A percentile compares a stretch with the other conserved stretches of the same genome.
Conservation (phyloP, 768 basidiomycete species). For the Rhodotorula babjevae region DNA sequence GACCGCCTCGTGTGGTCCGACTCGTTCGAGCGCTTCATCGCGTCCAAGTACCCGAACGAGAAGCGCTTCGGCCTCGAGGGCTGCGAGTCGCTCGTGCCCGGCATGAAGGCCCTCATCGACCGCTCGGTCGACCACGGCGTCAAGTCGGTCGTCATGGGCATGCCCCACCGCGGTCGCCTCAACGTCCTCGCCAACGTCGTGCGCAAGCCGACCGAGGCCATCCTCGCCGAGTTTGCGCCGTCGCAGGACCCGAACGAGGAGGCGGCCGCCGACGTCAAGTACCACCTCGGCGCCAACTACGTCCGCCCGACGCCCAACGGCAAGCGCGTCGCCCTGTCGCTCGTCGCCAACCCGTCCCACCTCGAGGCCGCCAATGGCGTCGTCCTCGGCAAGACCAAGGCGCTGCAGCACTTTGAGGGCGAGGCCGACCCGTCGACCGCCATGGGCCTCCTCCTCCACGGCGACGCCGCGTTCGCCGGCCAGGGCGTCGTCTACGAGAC, state of each 20-base stretch:
- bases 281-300: conserved; percentile 98
- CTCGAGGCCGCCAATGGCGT: conserved; percentile 95
- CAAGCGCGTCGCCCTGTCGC: conserved; percentile 92
- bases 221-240: conserved; percentile 92
- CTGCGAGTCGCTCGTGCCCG: conserved; percentile 93
- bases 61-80: conserved; percentile 99
- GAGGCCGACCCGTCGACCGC: conserved; percentile 63
- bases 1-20: conserved; percentile 99
- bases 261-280: conserved; percentile 96
- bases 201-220: conserved; percentile 95
- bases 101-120: conserved; percentile 99
- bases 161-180: conserved; percentile 98
- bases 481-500: conserved; percentile 99
- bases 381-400: conserved; percentile 98
- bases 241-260: conserved; percentile 62
- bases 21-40: conserved; percentile 96
- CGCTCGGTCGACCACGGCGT: conserved; percentile 94
- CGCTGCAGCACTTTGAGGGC: conserved; percentile 85
- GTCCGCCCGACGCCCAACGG: conserved; percentile 95
- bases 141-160: conserved; percentile 93
- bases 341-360: conserved; percentile 98
- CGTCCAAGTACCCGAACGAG: conserved; percentile 97
- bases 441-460: conserved; percentile 92
- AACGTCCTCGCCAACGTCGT: conserved; percentile 98
- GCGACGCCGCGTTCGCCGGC: conserved; percentile 96